A percentile compares a stretch with the other conserved stretches of the same genome.
Conservation (phyloP, 768 basidiomycete species). For the Termitomyces sp. region DNA sequence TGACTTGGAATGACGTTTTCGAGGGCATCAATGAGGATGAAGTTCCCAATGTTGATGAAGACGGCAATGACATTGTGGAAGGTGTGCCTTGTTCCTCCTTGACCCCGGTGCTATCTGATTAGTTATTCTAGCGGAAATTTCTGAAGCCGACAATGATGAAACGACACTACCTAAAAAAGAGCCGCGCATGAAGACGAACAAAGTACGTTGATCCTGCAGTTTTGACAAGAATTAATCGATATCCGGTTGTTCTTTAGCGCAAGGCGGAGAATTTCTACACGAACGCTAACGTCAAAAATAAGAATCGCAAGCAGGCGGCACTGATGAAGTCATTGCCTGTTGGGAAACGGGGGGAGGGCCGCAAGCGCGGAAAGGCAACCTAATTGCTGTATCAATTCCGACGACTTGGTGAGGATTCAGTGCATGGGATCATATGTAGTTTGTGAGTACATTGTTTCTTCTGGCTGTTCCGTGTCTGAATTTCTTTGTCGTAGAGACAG, state of each 20-base stretch:
- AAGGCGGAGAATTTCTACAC: conserved; percentile 90
- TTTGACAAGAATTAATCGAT: conserved; percentile 3
- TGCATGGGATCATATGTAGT: conserved; percentile 6
- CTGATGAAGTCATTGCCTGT: conserved; percentile 55
- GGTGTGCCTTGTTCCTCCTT: conserved; percentile 22
- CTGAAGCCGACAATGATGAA: conserved; percentile 15
- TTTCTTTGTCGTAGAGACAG: not conserved
- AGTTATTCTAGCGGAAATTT: conserved; percentile 10
- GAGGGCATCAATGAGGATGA: conserved; percentile 45
- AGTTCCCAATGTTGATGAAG: conserved; percentile 26
- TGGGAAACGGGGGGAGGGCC: conserved; percentile 46
- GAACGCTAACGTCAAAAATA: conserved; percentile 83
- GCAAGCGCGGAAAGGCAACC: conserved; percentile 32
- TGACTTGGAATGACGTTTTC: conserved; percentile 90
- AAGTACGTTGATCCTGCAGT: conserved; percentile 43
- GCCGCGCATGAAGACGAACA: conserved; percentile 90
- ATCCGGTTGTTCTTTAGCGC: conserved; percentile 47
- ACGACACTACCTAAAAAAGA: conserved; percentile 44
- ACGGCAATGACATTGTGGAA: conserved; percentile 25
- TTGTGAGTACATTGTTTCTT: conserved; percentile 6
- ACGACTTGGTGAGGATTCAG: conserved; percentile 12
- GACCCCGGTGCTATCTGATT: conserved; percentile 10
- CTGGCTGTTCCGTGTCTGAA: not conserved
- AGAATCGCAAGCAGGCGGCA: conserved; percentile 65
- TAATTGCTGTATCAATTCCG: conserved; percentile 1